Evolutionary conservation across 192 early-diverging fungal genomes (phyloP), one percentile per base, ranked within the genome.

Genomic region (Globomyces pollinis-pini): DNA sequence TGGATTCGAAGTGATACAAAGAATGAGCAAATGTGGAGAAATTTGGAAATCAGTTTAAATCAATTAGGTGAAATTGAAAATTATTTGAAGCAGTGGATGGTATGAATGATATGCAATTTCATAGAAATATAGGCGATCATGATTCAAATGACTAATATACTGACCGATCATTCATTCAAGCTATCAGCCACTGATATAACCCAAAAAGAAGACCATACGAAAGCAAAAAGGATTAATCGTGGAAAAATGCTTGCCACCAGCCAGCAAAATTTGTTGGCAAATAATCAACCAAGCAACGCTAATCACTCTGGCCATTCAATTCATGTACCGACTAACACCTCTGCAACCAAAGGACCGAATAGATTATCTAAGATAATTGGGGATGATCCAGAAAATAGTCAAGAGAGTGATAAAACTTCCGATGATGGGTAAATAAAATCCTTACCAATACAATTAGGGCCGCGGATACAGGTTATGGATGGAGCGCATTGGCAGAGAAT

Each of bases 1-100:
- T 84, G 84, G 77, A 79, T 86, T 7, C 70, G 88, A 38, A 83
- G 82, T 31, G 73, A 65, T 3, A 76, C 63, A 3, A 56, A 57
- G 1, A 55, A 75, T n/a, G 59, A 70, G 1, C 70, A 65, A 0
- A 61, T 79, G 31, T 92, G 90, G 90, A 53, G 66, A 31, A 67
- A 61, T 8, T 52, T 91, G 18, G 62, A 70, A 49, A 66, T 72
- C 13, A 61, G 66, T 0, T 57, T 89, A 45, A 49, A 63, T 9
- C 18, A n/a, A 1, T 11, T 6, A 3, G 15, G 23, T 6, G 21
- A 56, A 43, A 18, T 18, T 16, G 20, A 43, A 43, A 18, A 18
- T 5, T 12, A 18, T 43, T 16, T 43, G 16, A 43, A 43, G 20
- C n/a, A 18, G n/a, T 43, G 41, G 41, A 16, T 18, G 16, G 41